These are phyloP conservation scores for Hypoxylon cercidicola DNA, from an alignment of 495 filamentous ascomycete species.

Conservation along the genomic window DNA sequence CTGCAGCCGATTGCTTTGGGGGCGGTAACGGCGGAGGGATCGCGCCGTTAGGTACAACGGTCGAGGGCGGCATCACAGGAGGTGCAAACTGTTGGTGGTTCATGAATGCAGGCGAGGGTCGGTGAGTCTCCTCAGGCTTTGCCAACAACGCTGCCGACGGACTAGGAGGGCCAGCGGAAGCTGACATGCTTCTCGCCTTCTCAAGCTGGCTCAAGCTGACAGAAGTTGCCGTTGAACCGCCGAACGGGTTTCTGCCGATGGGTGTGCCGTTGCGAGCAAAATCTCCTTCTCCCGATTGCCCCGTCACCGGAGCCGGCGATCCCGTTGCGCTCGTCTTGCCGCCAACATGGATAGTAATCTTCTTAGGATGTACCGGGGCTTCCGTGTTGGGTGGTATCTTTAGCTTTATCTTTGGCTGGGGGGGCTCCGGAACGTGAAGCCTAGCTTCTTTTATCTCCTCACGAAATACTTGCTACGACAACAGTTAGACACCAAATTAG, in stretches of 20 bases:
- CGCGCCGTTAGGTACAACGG: slow-evolving; percentile 49
- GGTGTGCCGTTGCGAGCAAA: slow-evolving; percentile 42
- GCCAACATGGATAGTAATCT: slow-evolving; percentile 65
- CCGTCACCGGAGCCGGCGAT: slow-evolving; percentile 65
- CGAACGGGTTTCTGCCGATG: slow-evolving; percentile 38
- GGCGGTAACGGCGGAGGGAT: slow-evolving; percentile 33
- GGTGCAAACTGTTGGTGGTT: slow-evolving; percentile 45
- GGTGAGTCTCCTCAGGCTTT: slow-evolving; percentile 56
- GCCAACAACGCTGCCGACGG: slow-evolving; percentile 53
- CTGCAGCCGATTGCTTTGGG: slow-evolving; percentile 36
- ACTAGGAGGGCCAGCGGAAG: slow-evolving; percentile 59
- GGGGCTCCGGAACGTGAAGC: slow-evolving; percentile 67
- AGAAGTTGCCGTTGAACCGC: slow-evolving; percentile 37
- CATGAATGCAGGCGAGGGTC: slow-evolving; percentile 50
- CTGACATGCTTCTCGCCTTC: slow-evolving; percentile 57
- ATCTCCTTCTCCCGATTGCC: slow-evolving; percentile 52
- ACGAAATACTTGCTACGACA: slow-evolving; percentile 68
- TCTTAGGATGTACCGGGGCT: slow-evolving; percentile 53
- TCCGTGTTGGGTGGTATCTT: slow-evolving; percentile 64
- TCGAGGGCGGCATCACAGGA: slow-evolving; percentile 37
- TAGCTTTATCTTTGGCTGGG: slow-evolving; percentile 80
- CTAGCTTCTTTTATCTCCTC: slow-evolving; percentile 75
- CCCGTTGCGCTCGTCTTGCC: slow-evolving; percentile 60
- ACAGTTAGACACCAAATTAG: slow-evolving; percentile 42
- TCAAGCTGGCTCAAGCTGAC: slow-evolving; percentile 49